Evolutionary conservation across 1,284 basidiomycete genomes (phyloP), one percentile per base, ranked within the genome.

Genomic region (Microbotryomycetes sp.): DNA sequence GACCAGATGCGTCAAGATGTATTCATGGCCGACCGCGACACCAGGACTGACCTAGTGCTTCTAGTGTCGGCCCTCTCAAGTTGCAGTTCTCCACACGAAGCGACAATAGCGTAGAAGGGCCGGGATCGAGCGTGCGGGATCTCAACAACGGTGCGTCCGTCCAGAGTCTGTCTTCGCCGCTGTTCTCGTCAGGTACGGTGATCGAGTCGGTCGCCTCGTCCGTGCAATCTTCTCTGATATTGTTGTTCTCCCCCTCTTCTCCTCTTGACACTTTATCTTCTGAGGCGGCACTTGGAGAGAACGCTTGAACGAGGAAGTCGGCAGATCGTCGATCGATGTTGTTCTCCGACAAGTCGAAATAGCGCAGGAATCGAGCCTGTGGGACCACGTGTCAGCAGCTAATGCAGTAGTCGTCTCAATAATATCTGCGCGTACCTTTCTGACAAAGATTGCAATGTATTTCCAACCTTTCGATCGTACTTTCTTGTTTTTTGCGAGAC

Each of bases 331-430:
- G 89, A 74, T 97, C 92, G 67, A 97, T 78, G 2, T 79, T 76
- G 67, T 89, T 97, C 65, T 91, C 89, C 1, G 91, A 93, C 26
- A 98, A 76, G 74, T 98, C 93, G 32, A 97, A 76, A 71, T 92
- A 94, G 63, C 82, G 85, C 14, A 97, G 76, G 53, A 78, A 83
- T 68, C 82, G 83, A 1, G 91, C 85, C 86, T 89, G 62, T 19
- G 29, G 7, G 36, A 26, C 7, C 4, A 23, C 26, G n/a, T n/a
- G n/a, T n/a, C n/a, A n/a, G n/a, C n/a, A n/a, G n/a, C n/a, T n/a
- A n/a, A n/a, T n/a, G n/a, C n/a, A n/a, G n/a, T n/a, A n/a, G n/a
- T n/a, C n/a, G n/a, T n/a, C 25, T 12, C 47, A 48, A 56, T 25
- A 31, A 48, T 48, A 3, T 7, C 0, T 58, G 9, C 19, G 75